phyloP scores from a whole-genome alignment of 2,329 filamentous ascomycete genomes.

The Monascus ruber region DNA sequence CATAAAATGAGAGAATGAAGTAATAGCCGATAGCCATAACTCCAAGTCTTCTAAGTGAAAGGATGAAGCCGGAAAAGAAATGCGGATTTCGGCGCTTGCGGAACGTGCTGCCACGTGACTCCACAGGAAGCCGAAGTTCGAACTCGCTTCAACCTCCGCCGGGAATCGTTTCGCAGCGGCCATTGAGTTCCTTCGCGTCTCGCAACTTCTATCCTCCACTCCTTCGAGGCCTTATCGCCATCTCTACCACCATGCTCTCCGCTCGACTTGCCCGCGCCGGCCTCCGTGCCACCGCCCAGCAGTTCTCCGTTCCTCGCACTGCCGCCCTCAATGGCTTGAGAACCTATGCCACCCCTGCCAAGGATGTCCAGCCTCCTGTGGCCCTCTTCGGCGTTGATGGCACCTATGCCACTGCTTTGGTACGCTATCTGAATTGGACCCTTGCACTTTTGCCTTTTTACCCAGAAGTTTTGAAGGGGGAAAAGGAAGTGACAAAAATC shows the following conservation, averaged over 20 bases:
- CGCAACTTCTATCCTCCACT: constrained; percentile 11
- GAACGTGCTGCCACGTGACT: constrained; percentile 14
- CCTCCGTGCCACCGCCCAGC: constrained; percentile 43
- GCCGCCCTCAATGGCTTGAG: constrained; percentile 43
- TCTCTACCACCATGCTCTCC: constrained; percentile 40
- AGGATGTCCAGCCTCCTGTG: constrained; percentile 71
- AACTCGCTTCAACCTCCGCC: constrained; percentile 7
- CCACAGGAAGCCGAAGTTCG: constrained; percentile 6
- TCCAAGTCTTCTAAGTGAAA: neutral
- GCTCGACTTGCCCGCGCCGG: constrained; percentile 45
- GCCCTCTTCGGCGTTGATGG: constrained; percentile 92
- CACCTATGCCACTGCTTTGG: constrained; percentile 96
- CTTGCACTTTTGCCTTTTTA: no score
- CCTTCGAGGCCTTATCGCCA: constrained; percentile 6
- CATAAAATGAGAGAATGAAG: no score
- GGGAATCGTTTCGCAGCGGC: constrained; percentile 2
- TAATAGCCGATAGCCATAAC: neutral
- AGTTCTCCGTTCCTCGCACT: constrained; percentile 30
- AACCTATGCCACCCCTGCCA: constrained; percentile 60
- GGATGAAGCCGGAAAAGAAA: neutral
- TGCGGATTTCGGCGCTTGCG: constrained; percentile 13
- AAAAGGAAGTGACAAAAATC: neutral
- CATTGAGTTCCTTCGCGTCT: constrained; percentile 9
- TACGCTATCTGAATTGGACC: constrained; percentile 42
- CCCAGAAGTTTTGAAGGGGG: neutral